Evolutionary conservation across 345 rosid species (phyloP), one percentile per base, ranked within the genome.

Genomic region (Durio zibethinus): DNA sequence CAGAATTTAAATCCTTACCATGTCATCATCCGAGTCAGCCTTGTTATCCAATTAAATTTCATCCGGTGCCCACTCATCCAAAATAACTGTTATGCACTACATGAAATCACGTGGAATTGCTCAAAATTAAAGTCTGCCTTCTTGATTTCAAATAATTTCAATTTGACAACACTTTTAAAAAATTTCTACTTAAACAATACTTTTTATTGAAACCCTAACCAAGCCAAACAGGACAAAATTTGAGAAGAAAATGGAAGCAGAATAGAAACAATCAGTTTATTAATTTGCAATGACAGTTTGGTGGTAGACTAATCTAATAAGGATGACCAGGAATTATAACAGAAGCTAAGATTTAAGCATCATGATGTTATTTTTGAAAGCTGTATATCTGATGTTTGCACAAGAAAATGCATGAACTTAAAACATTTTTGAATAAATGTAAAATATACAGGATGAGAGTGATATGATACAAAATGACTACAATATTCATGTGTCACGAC

Each of bases 91-190:
- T n/a, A n/a, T n/a, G n/a, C n/a, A n/a, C n/a, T n/a, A n/a, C n/a
- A n/a, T n/a, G n/a, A n/a, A n/a, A n/a, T n/a, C n/a, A n/a, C n/a
- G n/a, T n/a, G n/a, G n/a, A n/a, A n/a, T n/a, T n/a, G n/a, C n/a
- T n/a, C n/a, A n/a, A n/a, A n/a, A n/a, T n/a, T n/a, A n/a, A n/a
- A n/a, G n/a, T n/a, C n/a, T n/a, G n/a, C n/a, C n/a, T 29, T 70
- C 59, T 70, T 70, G 16, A 29, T 43, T 23, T 70, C 74, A 70
- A 47, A 31, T 9, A 70, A 70, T 29, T 71, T 70, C 21, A 48
- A 27, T 29, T 70, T 9, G 42, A 27, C 25, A 20, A 31, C 10
- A 8, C 35, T 38, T 43, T 47, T 47, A 2, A 11, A 9, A 54
- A 38, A 38, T 2, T 38, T 38, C 42, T 9, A 45, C 2, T 33